Percentiles rank a stretch among this genome's conserved stretches.
phyloP scores from a whole-genome alignment of 164 flowering plant genomes.

The Warburgia ugandensis region DNA sequence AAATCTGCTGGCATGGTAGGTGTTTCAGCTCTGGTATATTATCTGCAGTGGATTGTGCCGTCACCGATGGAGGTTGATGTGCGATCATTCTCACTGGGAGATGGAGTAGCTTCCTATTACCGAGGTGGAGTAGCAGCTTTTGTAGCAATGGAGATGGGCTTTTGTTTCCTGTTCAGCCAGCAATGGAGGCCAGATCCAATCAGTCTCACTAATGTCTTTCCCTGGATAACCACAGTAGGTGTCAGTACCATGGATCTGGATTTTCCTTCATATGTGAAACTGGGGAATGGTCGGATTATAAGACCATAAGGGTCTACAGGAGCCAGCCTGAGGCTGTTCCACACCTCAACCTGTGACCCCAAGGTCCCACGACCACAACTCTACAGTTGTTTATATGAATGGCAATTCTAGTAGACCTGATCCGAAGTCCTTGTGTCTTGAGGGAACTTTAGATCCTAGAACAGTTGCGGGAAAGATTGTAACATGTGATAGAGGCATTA shows the following conservation, averaged over 20 bases:
- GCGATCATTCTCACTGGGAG: slow-evolving; percentile 84
- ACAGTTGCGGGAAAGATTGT: slow-evolving; percentile 79
- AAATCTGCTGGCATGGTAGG: slow-evolving; percentile 85
- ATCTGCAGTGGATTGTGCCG: slow-evolving; percentile 67
- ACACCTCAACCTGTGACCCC: slow-evolving; percentile 38
- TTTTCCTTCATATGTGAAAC: slow-evolving; percentile 62
- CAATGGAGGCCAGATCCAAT: slow-evolving; percentile 55
- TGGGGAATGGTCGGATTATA: slow-evolving; percentile 57
- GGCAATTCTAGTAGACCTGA: slow-evolving; percentile 36
- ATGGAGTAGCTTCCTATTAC: slow-evolving; percentile 41
- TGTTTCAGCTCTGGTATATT: slow-evolving; percentile 68
- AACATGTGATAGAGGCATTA: slow-evolving; percentile 67
- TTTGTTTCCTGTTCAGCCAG: slow-evolving; percentile 89
- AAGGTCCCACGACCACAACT: no score
- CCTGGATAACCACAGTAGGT: slow-evolving; percentile 89
- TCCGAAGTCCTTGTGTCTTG: slow-evolving; percentile 53
- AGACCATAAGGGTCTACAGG: no score
- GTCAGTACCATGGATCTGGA: slow-evolving; percentile 87
- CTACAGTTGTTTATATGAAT: slow-evolving; percentile 53
- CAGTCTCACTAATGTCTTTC: slow-evolving; percentile 68
- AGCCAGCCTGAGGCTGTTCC: no score
- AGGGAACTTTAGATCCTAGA: slow-evolving; percentile 37
- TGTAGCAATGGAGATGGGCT: slow-evolving; percentile 55
- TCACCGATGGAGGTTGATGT: slow-evolving; percentile 73
- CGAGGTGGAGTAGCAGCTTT: slow-evolving; percentile 67